These are phyloP conservation scores for Candida khao-thaluensis DNA, from an alignment of 805 yeast genomes.

Conservation along the genomic window DNA sequence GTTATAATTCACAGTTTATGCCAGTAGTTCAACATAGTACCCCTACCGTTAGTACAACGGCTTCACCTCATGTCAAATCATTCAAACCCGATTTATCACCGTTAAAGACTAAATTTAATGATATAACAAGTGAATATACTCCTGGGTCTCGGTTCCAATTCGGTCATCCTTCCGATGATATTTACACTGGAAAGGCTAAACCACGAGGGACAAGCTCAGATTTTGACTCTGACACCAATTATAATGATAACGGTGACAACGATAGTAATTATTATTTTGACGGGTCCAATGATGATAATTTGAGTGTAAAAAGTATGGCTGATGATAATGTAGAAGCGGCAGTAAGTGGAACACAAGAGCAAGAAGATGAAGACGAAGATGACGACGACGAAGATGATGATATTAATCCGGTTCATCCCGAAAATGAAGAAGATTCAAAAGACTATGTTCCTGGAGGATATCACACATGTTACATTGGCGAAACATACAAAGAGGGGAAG, in stretches of 20 bases:
- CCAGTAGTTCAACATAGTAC: constrained; percentile 27
- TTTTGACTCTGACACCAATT: constrained; percentile 7
- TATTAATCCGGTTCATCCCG: constrained; percentile 29
- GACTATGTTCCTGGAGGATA: constrained; percentile 95
- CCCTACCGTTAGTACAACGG: constrained; percentile 31
- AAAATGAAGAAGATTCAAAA: constrained; percentile 78
- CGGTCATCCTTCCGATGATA: constrained; percentile 13
- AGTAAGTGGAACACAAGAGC: background rate
- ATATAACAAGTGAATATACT: constrained; percentile 11
- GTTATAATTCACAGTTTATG: constrained; percentile 18
- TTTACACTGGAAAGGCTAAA: background rate
- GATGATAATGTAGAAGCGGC: constrained; percentile 22
- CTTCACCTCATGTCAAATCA: constrained; percentile 31
- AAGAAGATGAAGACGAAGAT: constrained; percentile 2
- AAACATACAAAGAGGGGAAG: constrained; percentile 69
- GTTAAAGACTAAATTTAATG: constrained; percentile 35
- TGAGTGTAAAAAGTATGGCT: constrained; percentile 10
- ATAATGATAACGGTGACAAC: constrained; percentile 12
- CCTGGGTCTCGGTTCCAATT: constrained; percentile 18
- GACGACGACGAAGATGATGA: constrained; percentile 23
- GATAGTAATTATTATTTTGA: constrained; percentile 7
- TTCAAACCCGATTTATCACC: constrained; percentile 39
- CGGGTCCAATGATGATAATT: constrained; percentile 13
- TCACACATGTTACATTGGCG: constrained; percentile 92
- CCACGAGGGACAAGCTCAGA: constrained; percentile 1